Conservation (phyloP, 1,139 yeast genomes). For the Diutina sp. region DNA sequence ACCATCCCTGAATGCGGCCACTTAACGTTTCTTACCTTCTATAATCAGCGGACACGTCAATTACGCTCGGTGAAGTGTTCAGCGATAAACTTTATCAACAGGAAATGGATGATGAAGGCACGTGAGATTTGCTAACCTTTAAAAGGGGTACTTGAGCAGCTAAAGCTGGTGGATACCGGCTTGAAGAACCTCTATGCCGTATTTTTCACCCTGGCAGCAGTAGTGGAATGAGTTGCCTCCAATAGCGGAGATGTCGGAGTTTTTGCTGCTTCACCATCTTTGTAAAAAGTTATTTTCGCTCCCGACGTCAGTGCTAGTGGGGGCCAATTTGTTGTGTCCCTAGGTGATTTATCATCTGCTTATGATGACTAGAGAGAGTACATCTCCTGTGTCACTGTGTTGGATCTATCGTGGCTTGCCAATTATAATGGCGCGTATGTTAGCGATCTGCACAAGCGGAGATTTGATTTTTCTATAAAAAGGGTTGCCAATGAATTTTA, state of each 20-base stretch:
- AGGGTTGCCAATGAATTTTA: not conserved
- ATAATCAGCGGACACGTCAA: slow-evolving; percentile 51
- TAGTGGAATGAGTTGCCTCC: slow-evolving; percentile 25
- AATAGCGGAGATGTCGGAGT: slow-evolving; percentile 38
- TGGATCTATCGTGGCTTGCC: slow-evolving; percentile 56
- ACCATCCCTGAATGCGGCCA: slow-evolving; percentile 82
- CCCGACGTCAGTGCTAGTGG: slow-evolving; percentile 77
- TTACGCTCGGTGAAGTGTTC: slow-evolving; percentile 54
- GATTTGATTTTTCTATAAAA: not conserved
- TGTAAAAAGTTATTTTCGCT: slow-evolving; percentile 71
- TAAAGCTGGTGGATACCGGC: slow-evolving; percentile 46
- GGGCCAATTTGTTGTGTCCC: slow-evolving; percentile 60
- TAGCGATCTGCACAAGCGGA: not conserved
- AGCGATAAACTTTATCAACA: slow-evolving; percentile 53
- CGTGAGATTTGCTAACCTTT: slow-evolving; percentile 8
- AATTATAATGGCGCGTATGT: slow-evolving; percentile 57
- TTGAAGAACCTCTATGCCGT: slow-evolving; percentile 72
- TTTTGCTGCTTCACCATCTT: slow-evolving; percentile 52
- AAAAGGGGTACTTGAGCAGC: slow-evolving; percentile 11
- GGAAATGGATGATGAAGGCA: slow-evolving; percentile 36
- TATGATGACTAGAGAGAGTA: slow-evolving; percentile 55
- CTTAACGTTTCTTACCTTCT: slow-evolving; percentile 71
- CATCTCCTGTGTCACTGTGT: slow-evolving; percentile 58
- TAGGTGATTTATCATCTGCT: slow-evolving; percentile 63
- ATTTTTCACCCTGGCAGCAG: slow-evolving; percentile 76